Base-by-base conservation (phyloP, 2,329 filamentous ascomycete genomes). In the Botrytis squamosa region DNA sequence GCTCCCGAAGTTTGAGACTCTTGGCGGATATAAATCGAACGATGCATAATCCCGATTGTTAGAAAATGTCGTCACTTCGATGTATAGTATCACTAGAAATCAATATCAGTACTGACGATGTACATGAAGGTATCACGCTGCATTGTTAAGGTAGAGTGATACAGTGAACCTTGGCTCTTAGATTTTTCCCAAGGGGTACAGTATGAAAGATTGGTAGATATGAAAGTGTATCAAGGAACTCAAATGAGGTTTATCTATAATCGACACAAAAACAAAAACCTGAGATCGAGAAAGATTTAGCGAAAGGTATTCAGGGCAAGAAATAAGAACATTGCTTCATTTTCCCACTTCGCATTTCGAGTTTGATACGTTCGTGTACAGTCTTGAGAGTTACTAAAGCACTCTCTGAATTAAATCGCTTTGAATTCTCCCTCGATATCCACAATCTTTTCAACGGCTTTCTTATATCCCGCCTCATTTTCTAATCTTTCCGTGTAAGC, bases 401-500 rank as follows among this genome's bases (percentile, higher is more conserved):
- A 42, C 8, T 25, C 25, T n/a, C 38, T 10, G 4, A n/a, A 29
- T n/a, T 22, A 42, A 42, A 68, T 4, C 9, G 66, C 66, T n/a
- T 40, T 55, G 12, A 68, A 68, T 12, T 68, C 49, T 38, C 71
- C 71, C 29, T 69, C 64, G 14, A 68, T 68, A 29, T 68, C 64
- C 18, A 60, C 52, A 52, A 87, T 85, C 78, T 85, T 86, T 75
- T 84, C 82, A n/a, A 84, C 83, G n/a, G 84, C 84, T 65, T 79
- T 81, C 79, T 84, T 82, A 78, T 87, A 87, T 1, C 80, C 79
- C 1, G 82, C 81, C 40, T 85, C 83, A 59, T 82, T 78, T 62
- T 82, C 81, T 77, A 88, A 83, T 70, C 80, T 82, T 66, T 84
- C 81, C 63, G 85, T 80, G 77, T 87, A 88, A 16, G 80, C 84